A percentile compares a stretch with the other conserved stretches of the same genome.
These are phyloP conservation scores for Torulaspora microellipsoides DNA, from an alignment of 805 yeast genomes.

Conservation along the genomic window DNA sequence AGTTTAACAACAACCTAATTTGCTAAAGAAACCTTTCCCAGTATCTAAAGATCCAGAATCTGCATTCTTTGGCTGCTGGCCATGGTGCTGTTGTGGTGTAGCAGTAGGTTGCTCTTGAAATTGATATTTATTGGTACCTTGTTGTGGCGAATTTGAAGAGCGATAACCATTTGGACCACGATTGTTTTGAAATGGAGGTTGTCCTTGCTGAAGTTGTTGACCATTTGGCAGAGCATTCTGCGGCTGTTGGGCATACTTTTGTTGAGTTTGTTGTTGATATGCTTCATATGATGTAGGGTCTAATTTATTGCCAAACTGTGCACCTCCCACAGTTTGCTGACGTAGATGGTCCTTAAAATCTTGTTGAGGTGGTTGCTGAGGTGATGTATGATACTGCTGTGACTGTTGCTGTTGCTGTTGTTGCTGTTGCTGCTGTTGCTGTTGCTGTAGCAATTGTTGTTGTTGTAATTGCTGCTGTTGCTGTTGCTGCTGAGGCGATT, in stretches of 20 bases:
- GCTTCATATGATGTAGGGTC: conserved; percentile 42
- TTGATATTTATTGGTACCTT: conserved; percentile 16
- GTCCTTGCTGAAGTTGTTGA: conserved; percentile 11
- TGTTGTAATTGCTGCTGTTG: conserved; percentile 22
- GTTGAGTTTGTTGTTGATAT: conserved; percentile 36
- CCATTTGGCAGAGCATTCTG: conserved; percentile 19
- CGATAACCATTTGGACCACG: conserved; percentile 31
- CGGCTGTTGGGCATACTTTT: conserved; percentile 33
- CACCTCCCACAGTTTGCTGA: conserved; percentile 23
- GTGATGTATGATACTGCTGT: conserved; percentile 7
- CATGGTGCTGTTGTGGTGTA: conserved; percentile 10
- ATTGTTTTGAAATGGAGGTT: conserved; percentile 8
- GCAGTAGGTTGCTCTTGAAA: conserved; percentile 22
- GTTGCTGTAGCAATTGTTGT: conserved; percentile 25
- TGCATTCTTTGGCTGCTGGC: conserved; percentile 7
- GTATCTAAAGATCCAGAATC: conserved; percentile 22
- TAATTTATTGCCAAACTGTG: conserved; percentile 33
- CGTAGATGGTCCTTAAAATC: conserved; percentile 7
- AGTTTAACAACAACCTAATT: conserved; percentile 33
- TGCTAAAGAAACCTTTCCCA: conserved; percentile 33
- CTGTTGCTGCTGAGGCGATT: conserved; percentile 16
- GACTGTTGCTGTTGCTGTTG: conserved; percentile 25
- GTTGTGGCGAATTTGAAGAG: conserved; percentile 25
- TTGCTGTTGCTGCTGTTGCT: conserved; percentile 22
- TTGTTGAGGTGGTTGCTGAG: conserved; percentile 14